Evolutionary conservation across 345 rosid species (phyloP), one percentile per base, ranked within the genome.

Genomic region (Psidium friedrichsthalianum): DNA sequence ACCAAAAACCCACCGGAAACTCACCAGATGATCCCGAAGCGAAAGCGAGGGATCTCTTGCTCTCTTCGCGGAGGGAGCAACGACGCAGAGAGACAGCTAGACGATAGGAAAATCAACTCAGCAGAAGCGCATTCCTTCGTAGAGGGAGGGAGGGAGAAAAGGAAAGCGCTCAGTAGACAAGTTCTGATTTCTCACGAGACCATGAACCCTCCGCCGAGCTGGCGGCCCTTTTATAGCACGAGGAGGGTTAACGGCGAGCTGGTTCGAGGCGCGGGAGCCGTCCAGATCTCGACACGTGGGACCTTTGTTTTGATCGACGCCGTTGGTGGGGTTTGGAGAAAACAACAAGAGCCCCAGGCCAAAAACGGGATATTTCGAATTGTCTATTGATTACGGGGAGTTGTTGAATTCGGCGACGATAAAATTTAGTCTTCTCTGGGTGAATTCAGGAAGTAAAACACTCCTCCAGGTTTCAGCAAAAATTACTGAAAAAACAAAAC

Each of bases 61-160:
- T 29, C 42, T 29, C 74, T 61, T 61, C 42, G 21, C 22, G 21
- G 40, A 18, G 1, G 9, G 8, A 4, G n/a, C 13, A 6, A 15
- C 16, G 6, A 86, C 20, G 13, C 53, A 49, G 13, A 40, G 5
- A 52, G 16, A 32, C 21, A 52, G 6, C 69, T 21, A 85, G 18
- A 83, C 2, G 64, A 20, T 12, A 27, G 22, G 8, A 56, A 20
- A 11, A 56, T 83, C 52, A 11, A 15, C 90, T 88, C 86, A 87
- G 86, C 49, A 88, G 90, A 93, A 87, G 89, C 64, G 90, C 90
- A 90, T 40, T 86, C 91, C n/a, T n/a, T n/a, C n/a, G n/a, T n/a
- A 21, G 24, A 51, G 9, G 25, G 47, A 14, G 44, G 69, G 82
- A 20, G 29, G 29, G 54, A 18, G 82, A 27, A 2, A 56, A 0